Base-by-base conservation (phyloP, 768 basidiomycete species). In the Serendipita sp. region DNA sequence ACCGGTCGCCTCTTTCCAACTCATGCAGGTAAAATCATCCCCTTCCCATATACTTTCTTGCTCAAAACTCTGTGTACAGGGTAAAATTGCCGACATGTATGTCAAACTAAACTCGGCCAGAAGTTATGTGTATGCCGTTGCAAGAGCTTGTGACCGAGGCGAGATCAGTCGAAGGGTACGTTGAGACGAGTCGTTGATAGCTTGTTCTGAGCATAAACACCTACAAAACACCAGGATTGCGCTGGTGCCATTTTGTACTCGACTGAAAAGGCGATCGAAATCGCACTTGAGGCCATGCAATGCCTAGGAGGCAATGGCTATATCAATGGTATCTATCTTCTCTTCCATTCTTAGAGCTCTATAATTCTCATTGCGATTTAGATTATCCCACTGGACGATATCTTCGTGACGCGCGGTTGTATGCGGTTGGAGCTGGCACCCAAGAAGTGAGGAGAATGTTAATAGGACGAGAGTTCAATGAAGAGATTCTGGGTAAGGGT, bases 301-400 rank as follows among this genome's bases (percentile, higher is more conserved):
- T 93, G 90, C 71, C 78, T 95, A 47, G 92, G 93, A 60, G 93
- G 94, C 4, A 96, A 96, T 71, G 94, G 93, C 11, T 97, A 95
- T 73, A 93, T 93, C 73, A 95, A 95, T 68, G 91, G 91, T 88
- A 63, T 68, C 78, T 66, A 44, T 56, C 18, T 3, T 28, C n/a
- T 37, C 10, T 38, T 15, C 16, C 18, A 11, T 47, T n/a, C 5
- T 51, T n/a, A 18, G 18, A 46, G 48, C 16, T 51, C n/a, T 32
- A 7, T 41, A 13, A 41, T 41, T 41, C 7, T 41, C 38, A 7
- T 51, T 18, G 7, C 65, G 66, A 38, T 68, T 16, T 16, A 93
- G 93, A 97, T 68, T 97, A 94, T 70, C 89, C 92, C 2, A 82
- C 86, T 69, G 93, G 92, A 15, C 85, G 94, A 37, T 83, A 93